These are phyloP conservation scores for Arthrobotrys musiformis DNA, from an alignment of 2,329 filamentous ascomycete species.

Conservation along the genomic window DNA sequence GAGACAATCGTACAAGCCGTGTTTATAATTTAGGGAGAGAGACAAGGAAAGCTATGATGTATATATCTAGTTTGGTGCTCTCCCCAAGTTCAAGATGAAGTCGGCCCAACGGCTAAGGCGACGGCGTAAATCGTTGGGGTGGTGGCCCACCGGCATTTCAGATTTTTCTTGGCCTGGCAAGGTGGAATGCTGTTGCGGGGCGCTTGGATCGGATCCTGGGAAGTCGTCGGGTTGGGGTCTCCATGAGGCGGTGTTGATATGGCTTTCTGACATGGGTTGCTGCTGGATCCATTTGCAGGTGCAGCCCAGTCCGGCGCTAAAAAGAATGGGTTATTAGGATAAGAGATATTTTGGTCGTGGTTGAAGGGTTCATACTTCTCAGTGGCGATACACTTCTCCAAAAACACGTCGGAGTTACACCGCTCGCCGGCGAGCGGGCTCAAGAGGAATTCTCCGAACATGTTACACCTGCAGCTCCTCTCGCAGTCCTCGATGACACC, in stretches of 20 bases:
- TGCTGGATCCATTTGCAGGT: background rate
- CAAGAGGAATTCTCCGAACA: slow-evolving; percentile 28
- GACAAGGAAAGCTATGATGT: no score
- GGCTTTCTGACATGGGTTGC: no score
- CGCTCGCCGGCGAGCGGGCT: background rate
- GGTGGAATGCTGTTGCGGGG: no score
- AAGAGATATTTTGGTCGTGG: background rate
- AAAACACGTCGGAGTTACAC: slow-evolving; percentile 9
- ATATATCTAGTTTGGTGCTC: no score
- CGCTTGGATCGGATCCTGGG: background rate
- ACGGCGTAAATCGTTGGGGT: no score
- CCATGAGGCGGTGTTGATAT: background rate
- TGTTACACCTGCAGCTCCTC: slow-evolving; percentile 26
- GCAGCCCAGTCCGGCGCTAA: background rate
- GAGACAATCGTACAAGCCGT: no score
- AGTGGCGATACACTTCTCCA: background rate
- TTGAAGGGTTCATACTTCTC: background rate
- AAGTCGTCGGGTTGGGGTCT: background rate
- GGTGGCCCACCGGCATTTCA: no score
- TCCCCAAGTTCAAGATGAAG: no score
- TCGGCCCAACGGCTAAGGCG: no score
- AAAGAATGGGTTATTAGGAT: no score
- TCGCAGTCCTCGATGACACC: background rate
- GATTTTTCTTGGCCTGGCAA: no score
- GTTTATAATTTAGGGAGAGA: no score